Conservation (phyloP, 768 basidiomycete species). For the Boletus sp. region DNA sequence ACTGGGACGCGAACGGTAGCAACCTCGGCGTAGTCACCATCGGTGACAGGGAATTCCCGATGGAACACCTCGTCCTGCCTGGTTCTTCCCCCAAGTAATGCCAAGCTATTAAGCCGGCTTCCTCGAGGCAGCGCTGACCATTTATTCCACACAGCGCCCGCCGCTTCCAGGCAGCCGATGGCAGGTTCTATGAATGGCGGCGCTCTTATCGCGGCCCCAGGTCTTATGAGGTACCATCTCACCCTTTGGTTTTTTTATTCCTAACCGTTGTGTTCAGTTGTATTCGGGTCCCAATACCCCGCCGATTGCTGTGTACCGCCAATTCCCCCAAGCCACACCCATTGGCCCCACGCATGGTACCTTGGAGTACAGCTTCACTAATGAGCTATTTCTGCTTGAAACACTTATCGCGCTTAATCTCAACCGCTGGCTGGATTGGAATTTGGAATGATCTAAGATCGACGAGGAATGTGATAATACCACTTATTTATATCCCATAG, state of each 20-base stretch:
- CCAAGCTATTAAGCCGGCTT: background rate
- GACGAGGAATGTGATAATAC: conserved; percentile 16
- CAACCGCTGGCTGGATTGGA: conserved; percentile 73
- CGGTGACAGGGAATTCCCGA: conserved; percentile 52
- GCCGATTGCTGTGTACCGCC: conserved; percentile 58
- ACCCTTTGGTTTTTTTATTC: background rate
- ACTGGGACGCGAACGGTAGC: conserved; percentile 36
- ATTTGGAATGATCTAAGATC: conserved; percentile 35
- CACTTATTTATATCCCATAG: conserved; percentile 34
- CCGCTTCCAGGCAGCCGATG: conserved; percentile 56
- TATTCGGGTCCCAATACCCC: conserved; percentile 46
- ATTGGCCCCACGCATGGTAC: conserved; percentile 65
- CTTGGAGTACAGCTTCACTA: conserved; percentile 61
- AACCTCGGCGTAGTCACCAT: conserved; percentile 49
- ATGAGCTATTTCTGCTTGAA: conserved; percentile 60
- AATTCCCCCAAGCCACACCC: conserved; percentile 48
- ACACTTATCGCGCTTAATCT: conserved; percentile 64
- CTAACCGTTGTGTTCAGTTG: conserved; percentile 36
- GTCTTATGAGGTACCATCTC: conserved; percentile 59
- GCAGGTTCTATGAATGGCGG: conserved; percentile 66
- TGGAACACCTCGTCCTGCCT: conserved; percentile 59
- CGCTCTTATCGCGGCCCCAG: conserved; percentile 43
- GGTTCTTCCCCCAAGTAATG: conserved; percentile 50
- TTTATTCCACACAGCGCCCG: conserved; percentile 48
- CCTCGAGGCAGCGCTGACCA: conserved; percentile 12